phyloP scores from a whole-genome alignment of 805 yeast species.

The Sungouiozyma intestinalis region DNA sequence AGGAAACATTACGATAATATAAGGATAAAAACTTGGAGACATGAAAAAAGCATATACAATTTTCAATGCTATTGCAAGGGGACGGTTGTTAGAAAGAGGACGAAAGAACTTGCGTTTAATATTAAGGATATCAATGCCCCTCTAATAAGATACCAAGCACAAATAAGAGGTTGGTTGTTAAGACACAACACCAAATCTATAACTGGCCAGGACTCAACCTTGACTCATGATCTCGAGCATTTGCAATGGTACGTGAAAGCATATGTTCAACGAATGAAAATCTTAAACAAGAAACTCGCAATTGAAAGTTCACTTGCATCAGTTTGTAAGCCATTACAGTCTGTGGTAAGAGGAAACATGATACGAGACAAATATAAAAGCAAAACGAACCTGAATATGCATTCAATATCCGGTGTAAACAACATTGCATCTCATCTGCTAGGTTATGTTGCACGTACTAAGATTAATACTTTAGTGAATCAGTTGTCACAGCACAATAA shows the following conservation, averaged over 20 bases:
- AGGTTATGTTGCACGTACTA: slow-evolving; percentile 9
- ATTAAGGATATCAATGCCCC: slow-evolving; percentile 7
- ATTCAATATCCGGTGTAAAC: slow-evolving; percentile 21
- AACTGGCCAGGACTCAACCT: not conserved
- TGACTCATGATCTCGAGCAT: not conserved
- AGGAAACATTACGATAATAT: slow-evolving; percentile 20
- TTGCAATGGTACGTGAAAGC: not conserved
- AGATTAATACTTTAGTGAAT: slow-evolving; percentile 1
- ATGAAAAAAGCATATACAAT: slow-evolving; percentile 16
- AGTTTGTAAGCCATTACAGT: slow-evolving; percentile 35
- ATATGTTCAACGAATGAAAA: not conserved
- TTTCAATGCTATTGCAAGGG: slow-evolving; percentile 36
- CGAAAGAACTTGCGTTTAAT: slow-evolving; percentile 1
- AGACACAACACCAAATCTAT: not conserved
- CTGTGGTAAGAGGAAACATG: slow-evolving; percentile 38
- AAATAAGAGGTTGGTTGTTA: slow-evolving; percentile 6
- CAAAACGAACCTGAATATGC: slow-evolving; percentile 1
- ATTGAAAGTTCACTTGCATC: not conserved
- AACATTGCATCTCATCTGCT: slow-evolving; percentile 5
- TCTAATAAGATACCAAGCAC: slow-evolving; percentile 16
- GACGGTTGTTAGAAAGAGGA: slow-evolving; percentile 21
- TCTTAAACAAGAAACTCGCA: too few relatives aligned
- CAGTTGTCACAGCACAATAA: not conserved
- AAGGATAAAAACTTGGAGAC: slow-evolving; percentile 18
- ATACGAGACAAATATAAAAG: slow-evolving; percentile 30